Percentiles rank a stretch among this genome's conserved stretches.
Conservation (phyloP, 2,329 filamentous ascomycete genomes). For the Rhynchosporium graminicola region DNA sequence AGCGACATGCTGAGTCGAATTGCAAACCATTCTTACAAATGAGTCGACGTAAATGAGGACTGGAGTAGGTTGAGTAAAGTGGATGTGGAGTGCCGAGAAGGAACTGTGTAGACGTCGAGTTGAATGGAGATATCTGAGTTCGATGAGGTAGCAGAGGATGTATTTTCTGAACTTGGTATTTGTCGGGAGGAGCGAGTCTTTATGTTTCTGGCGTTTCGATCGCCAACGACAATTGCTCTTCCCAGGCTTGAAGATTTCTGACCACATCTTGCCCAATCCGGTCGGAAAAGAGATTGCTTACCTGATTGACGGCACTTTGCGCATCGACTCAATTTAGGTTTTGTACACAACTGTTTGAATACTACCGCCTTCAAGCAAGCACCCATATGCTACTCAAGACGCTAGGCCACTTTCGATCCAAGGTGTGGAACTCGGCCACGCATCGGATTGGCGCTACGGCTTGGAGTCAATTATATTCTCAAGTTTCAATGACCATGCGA, state of each 20-base stretch:
- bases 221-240: neutral
- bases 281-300: slow-evolving; percentile 21
- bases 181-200: slow-evolving; percentile 1
- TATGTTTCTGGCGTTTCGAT: slow-evolving; percentile 12
- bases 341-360: slow-evolving; percentile 22
- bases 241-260: slow-evolving; percentile 14
- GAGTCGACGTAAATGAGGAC: neutral
- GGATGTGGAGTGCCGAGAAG: neutral
- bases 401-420: slow-evolving; percentile 7
- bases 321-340: slow-evolving; percentile 11
- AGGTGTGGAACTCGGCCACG: slow-evolving; percentile 19
- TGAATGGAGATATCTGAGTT: neutral
- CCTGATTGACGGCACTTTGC: slow-evolving; percentile 23
- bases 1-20: slow-evolving; percentile 13
- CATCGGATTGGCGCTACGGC: slow-evolving; percentile 12
- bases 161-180: neutral
- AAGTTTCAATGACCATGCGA: slow-evolving; percentile 11
- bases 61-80: neutral
- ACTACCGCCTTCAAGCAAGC: slow-evolving; percentile 23
- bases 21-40: slow-evolving; percentile 24
- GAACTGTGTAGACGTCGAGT: neutral
- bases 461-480: slow-evolving; percentile 9
- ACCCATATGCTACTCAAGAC: slow-evolving; percentile 18
- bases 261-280: slow-evolving; percentile 11
- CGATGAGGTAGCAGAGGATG: neutral